Percentiles rank a stretch among this genome's conserved stretches.
phyloP scores from a whole-genome alignment of 78 protist species.

The Polysphondylium violaceum region DNA sequence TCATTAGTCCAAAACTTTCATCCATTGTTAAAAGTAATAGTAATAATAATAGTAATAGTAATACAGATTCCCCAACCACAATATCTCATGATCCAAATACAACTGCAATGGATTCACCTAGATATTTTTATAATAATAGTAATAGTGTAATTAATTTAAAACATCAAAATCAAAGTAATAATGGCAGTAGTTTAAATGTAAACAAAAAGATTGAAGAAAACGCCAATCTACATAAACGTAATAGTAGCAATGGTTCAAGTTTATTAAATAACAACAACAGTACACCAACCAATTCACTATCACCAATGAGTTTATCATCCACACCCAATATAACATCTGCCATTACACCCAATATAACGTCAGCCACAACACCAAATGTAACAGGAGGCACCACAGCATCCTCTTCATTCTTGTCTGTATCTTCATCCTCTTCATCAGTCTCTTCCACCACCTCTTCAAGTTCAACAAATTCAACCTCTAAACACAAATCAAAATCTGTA shows the following conservation, averaged over 20 bases:
- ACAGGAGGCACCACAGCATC: neutral
- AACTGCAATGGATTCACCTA: neutral
- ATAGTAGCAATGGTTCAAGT: neutral
- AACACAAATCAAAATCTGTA: constrained; percentile 31
- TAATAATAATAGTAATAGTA: neutral
- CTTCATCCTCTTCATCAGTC: constrained; percentile 4
- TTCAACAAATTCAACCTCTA: constrained; percentile 2
- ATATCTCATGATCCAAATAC: neutral
- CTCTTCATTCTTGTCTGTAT: constrained; percentile 29
- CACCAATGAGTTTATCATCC: neutral
- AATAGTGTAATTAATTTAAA: neutral
- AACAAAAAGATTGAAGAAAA: too few species aligned
- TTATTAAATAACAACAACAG: neutral
- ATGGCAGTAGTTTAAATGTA: neutral
- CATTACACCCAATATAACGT: neutral
- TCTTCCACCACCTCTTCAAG: neutral
- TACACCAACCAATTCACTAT: neutral
- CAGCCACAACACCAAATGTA: constrained; percentile 26
- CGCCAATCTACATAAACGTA: too few species aligned
- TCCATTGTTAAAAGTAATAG: neutral
- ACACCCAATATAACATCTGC: neutral
- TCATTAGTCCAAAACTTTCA: neutral
- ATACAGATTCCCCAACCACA: neutral
- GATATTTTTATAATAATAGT: constrained; percentile 7
- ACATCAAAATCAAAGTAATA: neutral